These are phyloP conservation scores for Carex myosuroides DNA, from an alignment of 176 grass and related monocot species.

Conservation along the genomic window DNA sequence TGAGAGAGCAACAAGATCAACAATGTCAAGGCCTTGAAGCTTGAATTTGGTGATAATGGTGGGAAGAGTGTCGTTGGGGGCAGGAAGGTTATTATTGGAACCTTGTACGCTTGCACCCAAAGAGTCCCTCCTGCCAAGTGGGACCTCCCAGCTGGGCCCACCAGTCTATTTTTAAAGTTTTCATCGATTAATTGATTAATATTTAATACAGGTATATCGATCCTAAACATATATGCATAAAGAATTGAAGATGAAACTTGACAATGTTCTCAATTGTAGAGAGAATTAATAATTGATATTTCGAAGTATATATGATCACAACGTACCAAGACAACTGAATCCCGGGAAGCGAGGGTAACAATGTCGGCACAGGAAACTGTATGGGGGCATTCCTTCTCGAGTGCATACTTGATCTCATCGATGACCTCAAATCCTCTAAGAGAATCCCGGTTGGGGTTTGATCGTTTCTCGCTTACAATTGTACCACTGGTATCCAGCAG, in stretches of 20 bases:
- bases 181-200: not conserved
- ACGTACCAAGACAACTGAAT: constrained; percentile 59
- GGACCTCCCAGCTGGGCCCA: constrained; percentile 76
- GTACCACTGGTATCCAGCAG: constrained; percentile 57
- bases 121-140: constrained; percentile 80
- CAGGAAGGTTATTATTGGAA: constrained; percentile 90
- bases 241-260: too few relatives aligned
- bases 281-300: not conserved
- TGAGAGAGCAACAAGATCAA: constrained; percentile 71
- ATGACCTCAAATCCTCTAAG: constrained; percentile 72
- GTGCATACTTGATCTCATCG: constrained; percentile 72
- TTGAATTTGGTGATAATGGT: constrained; percentile 94
- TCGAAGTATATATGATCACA: not conserved
- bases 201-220: not conserved
- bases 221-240: too few relatives aligned
- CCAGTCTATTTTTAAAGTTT: constrained; percentile 37
- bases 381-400: constrained; percentile 63
- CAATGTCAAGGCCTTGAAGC: constrained; percentile 51
- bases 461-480: constrained; percentile 66
- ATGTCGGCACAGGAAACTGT: constrained; percentile 46
- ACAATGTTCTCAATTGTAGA: not conserved
- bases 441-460: constrained; percentile 69
- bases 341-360: constrained; percentile 32
- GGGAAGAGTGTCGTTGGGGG: constrained; percentile 84
- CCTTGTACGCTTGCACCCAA: constrained; percentile 64